phyloP scores from a whole-genome alignment of 2,329 filamentous ascomycete species.

The Aureobasidium sp. region DNA sequence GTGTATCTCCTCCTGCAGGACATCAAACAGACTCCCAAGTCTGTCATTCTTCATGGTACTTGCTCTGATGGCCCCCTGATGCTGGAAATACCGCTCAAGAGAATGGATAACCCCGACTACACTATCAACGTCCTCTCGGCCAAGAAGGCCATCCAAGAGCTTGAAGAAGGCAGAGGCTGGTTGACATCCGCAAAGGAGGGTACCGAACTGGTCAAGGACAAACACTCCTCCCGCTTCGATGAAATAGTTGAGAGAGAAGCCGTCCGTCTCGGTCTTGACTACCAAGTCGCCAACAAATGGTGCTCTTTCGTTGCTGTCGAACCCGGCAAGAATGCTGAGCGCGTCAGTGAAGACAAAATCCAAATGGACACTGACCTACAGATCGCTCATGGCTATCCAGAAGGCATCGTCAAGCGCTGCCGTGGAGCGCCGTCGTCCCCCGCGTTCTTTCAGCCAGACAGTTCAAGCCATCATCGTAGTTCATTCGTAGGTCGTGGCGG shows the following conservation, averaged over 20 bases:
- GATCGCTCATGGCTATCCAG: no score
- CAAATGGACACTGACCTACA: background rate
- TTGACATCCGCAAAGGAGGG: conserved; percentile 22
- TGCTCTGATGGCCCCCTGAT: conserved; percentile 51
- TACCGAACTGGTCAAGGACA: conserved; percentile 31
- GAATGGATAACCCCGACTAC: conserved; percentile 36
- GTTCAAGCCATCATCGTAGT: no score
- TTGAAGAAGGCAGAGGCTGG: conserved; percentile 65
- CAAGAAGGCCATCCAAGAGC: conserved; percentile 57
- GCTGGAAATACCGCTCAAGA: conserved; percentile 55
- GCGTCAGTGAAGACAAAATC: no score
- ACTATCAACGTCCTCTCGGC: conserved; percentile 65
- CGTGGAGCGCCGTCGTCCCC: background rate
- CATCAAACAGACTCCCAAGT: conserved; percentile 33
- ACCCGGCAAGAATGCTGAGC: conserved; percentile 22
- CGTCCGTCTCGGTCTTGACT: conserved; percentile 55
- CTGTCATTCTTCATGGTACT: conserved; percentile 51
- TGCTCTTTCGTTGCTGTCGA: conserved; percentile 65
- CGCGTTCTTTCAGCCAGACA: background rate
- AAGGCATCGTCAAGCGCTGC: no score
- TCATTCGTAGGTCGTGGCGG: background rate
- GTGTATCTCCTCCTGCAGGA: conserved; percentile 54
- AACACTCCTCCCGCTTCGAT: conserved; percentile 43
- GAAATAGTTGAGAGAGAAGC: conserved; percentile 58
- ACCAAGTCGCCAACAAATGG: conserved; percentile 61